These are phyloP conservation scores for Sclerotiophoma versabilis DNA, from an alignment of 2,329 filamentous ascomycete genomes.

Conservation along the genomic window DNA sequence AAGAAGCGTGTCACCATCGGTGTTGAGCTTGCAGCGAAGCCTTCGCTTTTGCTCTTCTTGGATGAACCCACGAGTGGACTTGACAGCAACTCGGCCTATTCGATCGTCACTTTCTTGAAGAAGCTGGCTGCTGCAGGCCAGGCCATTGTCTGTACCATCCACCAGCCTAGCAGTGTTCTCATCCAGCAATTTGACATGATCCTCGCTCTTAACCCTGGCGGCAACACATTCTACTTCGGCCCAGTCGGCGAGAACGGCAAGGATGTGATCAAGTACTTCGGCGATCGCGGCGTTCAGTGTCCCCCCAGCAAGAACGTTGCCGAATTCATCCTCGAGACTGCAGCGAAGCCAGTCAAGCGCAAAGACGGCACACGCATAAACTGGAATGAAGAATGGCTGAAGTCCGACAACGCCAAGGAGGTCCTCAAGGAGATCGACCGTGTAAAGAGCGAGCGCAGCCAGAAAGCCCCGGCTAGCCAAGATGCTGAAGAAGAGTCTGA, in stretches of 20 bases:
- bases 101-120: constrained; percentile 72
- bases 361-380: constrained; percentile 65
- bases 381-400: constrained; percentile 79
- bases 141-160: constrained; percentile 77
- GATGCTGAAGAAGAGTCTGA: constrained; percentile 51
- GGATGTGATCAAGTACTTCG: constrained; percentile 72
- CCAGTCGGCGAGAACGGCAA: constrained; percentile 72
- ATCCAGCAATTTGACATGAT: constrained; percentile 79
- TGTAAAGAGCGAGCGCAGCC: constrained; percentile 65
- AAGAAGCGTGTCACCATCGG: constrained; percentile 76
- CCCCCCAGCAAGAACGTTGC: constrained; percentile 71
- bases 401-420: constrained; percentile 66
- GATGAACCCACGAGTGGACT: constrained; percentile 76
- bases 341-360: constrained; percentile 63
- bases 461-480: constrained; percentile 47
- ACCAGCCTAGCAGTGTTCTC: constrained; percentile 73
- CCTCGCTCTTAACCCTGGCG: constrained; percentile 71
- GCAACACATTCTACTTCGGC: constrained; percentile 77
- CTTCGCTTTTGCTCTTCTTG: constrained; percentile 71
- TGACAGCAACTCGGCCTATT: constrained; percentile 73
- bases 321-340: constrained; percentile 71
- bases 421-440: constrained; percentile 71
- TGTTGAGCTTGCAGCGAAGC: constrained; percentile 69
- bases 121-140: constrained; percentile 72
- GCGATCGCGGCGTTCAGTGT: constrained; percentile 69